These are phyloP conservation scores for Tolypocladium cylindrosporum DNA, from an alignment of 2,329 filamentous ascomycete species.

Conservation along the genomic window DNA sequence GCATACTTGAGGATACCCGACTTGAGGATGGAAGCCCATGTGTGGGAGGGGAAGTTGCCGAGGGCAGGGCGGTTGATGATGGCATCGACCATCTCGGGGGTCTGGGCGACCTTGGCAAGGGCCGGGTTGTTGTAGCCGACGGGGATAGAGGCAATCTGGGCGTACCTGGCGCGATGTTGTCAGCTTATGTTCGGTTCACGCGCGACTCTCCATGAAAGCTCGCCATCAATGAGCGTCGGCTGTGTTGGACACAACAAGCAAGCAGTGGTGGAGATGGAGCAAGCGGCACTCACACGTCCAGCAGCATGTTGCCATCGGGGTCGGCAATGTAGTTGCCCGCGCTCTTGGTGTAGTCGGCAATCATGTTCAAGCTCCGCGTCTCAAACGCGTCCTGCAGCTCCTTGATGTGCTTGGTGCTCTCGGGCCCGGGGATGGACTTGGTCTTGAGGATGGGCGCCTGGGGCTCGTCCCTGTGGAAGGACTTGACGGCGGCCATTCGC, in stretches of 20 bases:
- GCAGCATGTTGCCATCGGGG: constrained; percentile 58
- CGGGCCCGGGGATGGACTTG: constrained; percentile 60
- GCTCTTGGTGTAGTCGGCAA: constrained; percentile 65
- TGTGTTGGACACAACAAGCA: background rate
- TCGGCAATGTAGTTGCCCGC: constrained; percentile 74
- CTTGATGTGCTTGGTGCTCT: constrained; percentile 57
- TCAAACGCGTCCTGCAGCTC: constrained; percentile 75
- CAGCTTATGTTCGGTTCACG: background rate
- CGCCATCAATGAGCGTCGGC: background rate
- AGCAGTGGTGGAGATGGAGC: background rate
- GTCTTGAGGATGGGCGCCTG: constrained; percentile 43
- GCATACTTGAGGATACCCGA: constrained; percentile 73
- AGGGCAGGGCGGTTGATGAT: constrained; percentile 84
- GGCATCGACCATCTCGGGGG: constrained; percentile 68
- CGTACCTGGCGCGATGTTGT: constrained; percentile 45
- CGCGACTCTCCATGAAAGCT: background rate
- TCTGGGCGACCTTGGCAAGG: constrained; percentile 59
- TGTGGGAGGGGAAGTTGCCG: constrained; percentile 80
- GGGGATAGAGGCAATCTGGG: constrained; percentile 88
- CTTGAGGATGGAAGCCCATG: constrained; percentile 73
- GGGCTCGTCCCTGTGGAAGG: constrained; percentile 40
- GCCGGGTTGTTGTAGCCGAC: constrained; percentile 86
- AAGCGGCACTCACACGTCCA: constrained; percentile 51
- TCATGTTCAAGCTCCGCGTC: constrained; percentile 75
- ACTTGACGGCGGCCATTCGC: constrained; percentile 21